These are phyloP conservation scores for Adenanthera pavonina DNA, from an alignment of 306 rosid species.

Conservation along the genomic window DNA sequence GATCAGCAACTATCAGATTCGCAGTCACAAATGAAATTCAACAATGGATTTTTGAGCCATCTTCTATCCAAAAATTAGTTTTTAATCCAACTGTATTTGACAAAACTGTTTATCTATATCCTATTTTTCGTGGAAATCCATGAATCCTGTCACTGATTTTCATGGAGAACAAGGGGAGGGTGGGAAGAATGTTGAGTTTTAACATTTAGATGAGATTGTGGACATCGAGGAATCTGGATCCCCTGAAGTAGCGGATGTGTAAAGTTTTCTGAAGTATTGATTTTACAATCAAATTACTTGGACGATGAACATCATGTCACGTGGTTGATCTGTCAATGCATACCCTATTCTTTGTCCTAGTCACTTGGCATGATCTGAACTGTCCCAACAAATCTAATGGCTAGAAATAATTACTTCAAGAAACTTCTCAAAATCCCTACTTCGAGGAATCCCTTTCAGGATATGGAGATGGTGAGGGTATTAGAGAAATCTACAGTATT, in stretches of 20 bases:
- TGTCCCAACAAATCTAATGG: neutral
- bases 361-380: neutral
- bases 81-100: neutral
- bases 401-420: neutral
- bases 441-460: neutral
- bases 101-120: neutral
- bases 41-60: neutral
- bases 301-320: neutral
- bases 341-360: neutral
- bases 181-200: neutral
- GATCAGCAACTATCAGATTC: slow-evolving; percentile 28
- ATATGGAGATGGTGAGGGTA: neutral
- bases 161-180: neutral
- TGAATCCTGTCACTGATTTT: too few relatives aligned
- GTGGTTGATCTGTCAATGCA: too few relatives aligned
- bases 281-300: neutral
- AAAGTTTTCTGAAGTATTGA: neutral
- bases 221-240: neutral
- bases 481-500: neutral
- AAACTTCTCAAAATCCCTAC: neutral
- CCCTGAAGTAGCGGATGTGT: neutral
- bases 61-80: too few relatives aligned
- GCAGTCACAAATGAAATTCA: neutral
- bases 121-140: neutral
- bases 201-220: neutral